A percentile compares a stretch with the other conserved stretches of the same genome.
Conservation (phyloP, 2,329 filamentous ascomycete genomes). For the Kalmusia sp. region DNA sequence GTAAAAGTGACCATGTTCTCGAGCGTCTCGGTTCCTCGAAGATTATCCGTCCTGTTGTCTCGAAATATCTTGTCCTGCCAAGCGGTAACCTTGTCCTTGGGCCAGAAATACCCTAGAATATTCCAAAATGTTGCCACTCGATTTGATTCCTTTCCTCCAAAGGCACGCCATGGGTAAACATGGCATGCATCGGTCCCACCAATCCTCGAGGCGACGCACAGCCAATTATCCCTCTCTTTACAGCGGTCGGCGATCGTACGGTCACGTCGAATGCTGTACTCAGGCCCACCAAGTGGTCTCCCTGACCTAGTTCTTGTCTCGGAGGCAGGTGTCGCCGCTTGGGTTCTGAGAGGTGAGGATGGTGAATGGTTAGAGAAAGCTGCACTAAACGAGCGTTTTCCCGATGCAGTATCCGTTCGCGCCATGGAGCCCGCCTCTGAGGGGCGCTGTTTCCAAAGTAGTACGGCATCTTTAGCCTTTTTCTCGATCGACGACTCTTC, state of each 20-base stretch:
- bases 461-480: conserved; percentile 9
- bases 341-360: conserved; percentile 9
- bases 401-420: neutral
- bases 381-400: conserved; percentile 5
- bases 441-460: conserved; percentile 11
- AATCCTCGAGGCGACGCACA: conserved; percentile 22
- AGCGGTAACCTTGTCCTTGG: conserved; percentile 9
- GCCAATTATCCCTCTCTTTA: conserved; percentile 20
- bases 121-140: conserved; percentile 14
- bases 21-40: conserved; percentile 19
- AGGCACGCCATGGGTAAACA: conserved; percentile 25
- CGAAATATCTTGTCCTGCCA: conserved; percentile 11
- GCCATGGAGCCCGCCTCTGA: neutral
- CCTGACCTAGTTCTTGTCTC: conserved; percentile 16
- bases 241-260: conserved; percentile 13
- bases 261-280: conserved; percentile 16
- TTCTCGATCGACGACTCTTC: neutral
- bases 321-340: neutral
- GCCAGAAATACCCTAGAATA: conserved; percentile 14
- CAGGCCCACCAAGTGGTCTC: conserved; percentile 8
- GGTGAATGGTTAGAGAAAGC: conserved; percentile 5
- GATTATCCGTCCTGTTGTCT: conserved; percentile 2
- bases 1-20: conserved; percentile 24
- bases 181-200: conserved; percentile 21
- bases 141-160: conserved; percentile 11